A percentile compares a stretch with the other conserved stretches of the same genome.
These are phyloP conservation scores for Circinella umbellata DNA, from an alignment of 371 early-diverging fungal genomes.

Conservation along the genomic window DNA sequence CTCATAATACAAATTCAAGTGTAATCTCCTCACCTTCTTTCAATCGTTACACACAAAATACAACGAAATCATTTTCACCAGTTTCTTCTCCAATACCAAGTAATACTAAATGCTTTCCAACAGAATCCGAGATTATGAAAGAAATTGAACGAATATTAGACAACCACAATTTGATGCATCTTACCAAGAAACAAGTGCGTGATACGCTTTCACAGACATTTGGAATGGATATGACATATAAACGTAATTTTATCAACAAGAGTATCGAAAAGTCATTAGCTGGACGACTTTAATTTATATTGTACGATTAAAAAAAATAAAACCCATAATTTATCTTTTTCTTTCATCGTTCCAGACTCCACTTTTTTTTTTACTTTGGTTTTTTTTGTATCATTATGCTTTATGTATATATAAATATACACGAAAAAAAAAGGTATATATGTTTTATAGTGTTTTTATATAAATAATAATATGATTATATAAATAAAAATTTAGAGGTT, in stretches of 20 bases:
- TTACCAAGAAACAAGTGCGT: conserved; percentile 88
- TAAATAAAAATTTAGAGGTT: too few species aligned
- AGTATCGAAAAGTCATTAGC: conserved; percentile 67
- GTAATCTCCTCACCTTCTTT: not conserved
- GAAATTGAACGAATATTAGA: conserved; percentile 81
- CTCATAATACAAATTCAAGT: not conserved
- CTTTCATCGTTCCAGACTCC: not conserved
- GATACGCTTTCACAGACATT: conserved; percentile 77
- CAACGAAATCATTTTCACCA: not conserved
- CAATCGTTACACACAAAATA: not conserved
- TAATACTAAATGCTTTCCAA: not conserved
- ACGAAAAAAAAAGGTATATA: too few species aligned
- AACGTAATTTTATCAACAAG: conserved; percentile 88
- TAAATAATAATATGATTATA: too few species aligned
- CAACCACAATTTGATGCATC: conserved; percentile 74
- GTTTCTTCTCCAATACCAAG: not conserved
- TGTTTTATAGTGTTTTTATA: too few species aligned
- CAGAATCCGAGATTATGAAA: conserved; percentile 62
- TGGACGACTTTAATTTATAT: conserved; percentile 6
- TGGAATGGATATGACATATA: conserved; percentile 78
- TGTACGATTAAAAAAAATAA: not conserved
- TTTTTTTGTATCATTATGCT: too few species aligned
- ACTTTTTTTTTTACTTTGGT: too few species aligned
- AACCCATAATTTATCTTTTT: conserved; percentile 5
- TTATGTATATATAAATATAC: not conserved